phyloP scores from a whole-genome alignment of 768 basidiomycete species.

The Tylopilus balloui region DNA sequence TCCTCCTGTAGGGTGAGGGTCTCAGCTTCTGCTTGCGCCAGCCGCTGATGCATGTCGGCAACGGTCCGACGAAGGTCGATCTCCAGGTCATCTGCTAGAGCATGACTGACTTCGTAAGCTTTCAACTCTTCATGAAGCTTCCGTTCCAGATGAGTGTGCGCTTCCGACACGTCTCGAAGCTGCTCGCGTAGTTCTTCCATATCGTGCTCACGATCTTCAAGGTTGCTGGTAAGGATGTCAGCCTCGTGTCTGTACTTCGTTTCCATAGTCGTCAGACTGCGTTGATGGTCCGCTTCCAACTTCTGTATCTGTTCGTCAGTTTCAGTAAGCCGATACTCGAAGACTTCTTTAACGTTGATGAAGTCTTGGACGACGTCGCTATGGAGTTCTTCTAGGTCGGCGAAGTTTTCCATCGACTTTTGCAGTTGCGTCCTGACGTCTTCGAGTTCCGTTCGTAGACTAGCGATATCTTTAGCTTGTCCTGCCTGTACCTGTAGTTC shows the following conservation, averaged over 20 bases:
- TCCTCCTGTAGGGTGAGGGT: conserved; percentile 44
- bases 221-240: conserved; percentile 35
- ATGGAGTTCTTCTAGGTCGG: conserved; percentile 26
- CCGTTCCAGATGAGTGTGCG: conserved; percentile 32
- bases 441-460: conserved; percentile 25
- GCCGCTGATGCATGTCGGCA: conserved; percentile 32
- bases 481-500: conserved; percentile 9
- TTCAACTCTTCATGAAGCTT: conserved; percentile 22
- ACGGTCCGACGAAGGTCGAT: conserved; percentile 37
- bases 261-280: conserved; percentile 26
- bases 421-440: conserved; percentile 21
- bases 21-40: conserved; percentile 39
- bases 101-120: conserved; percentile 23
- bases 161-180: conserved; percentile 38
- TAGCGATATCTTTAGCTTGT: conserved; percentile 16
- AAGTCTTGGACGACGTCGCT: conserved; percentile 24
- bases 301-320: conserved; percentile 18
- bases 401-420: conserved; percentile 20
- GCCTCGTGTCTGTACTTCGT: conserved; percentile 31
- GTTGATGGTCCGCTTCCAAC: conserved; percentile 28
- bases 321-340: conserved; percentile 29
- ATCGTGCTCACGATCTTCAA: conserved; percentile 37
- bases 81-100: conserved; percentile 33
- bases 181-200: conserved; percentile 32
- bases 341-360: conserved; percentile 22